phyloP scores from a whole-genome alignment of 164 flowering plant species.

The Stephania yunnanensis region DNA sequence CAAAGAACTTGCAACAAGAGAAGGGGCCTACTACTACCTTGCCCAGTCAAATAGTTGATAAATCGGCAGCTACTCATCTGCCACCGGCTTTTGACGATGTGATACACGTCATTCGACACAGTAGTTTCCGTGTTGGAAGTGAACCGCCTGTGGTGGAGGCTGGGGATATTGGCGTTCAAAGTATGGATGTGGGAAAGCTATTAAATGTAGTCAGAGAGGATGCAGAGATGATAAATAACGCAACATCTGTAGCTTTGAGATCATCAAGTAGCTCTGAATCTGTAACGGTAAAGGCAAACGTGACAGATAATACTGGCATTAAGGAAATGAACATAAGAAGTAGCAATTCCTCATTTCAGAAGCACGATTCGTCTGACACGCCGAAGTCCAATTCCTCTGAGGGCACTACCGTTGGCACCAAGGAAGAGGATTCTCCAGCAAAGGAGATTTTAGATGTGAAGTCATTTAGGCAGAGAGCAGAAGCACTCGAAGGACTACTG shows the following conservation, averaged over 20 bases:
- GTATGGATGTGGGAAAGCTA: conserved; percentile 62
- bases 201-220: conserved; percentile 64
- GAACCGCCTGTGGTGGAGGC: conserved; percentile 65
- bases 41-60: conserved; percentile 34
- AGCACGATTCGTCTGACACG: conserved; percentile 28
- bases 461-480: conserved; percentile 93
- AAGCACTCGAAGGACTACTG: conserved; percentile 87
- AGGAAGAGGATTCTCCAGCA: conserved; percentile 44
- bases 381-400: conserved; percentile 27
- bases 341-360: conserved; percentile 14
- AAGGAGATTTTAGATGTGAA: conserved; percentile 85
- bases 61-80: conserved; percentile 29
- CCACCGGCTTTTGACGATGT: conserved; percentile 73
- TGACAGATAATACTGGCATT: conserved; percentile 26
- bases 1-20: conserved; percentile 31
- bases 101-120: conserved; percentile 79
- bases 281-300: conserved; percentile 23
- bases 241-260: conserved; percentile 26
- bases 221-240: conserved; percentile 34
- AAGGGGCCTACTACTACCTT: conserved; percentile 18
- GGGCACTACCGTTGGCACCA: conserved; percentile 2
- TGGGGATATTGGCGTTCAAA: conserved; percentile 56
- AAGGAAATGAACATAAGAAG: conserved; percentile 36
- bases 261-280: conserved; percentile 40
- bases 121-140: conserved; percentile 74